Base-by-base conservation (phyloP, 78 protist genomes). In the Mantamonas sphyraenae region DNA sequence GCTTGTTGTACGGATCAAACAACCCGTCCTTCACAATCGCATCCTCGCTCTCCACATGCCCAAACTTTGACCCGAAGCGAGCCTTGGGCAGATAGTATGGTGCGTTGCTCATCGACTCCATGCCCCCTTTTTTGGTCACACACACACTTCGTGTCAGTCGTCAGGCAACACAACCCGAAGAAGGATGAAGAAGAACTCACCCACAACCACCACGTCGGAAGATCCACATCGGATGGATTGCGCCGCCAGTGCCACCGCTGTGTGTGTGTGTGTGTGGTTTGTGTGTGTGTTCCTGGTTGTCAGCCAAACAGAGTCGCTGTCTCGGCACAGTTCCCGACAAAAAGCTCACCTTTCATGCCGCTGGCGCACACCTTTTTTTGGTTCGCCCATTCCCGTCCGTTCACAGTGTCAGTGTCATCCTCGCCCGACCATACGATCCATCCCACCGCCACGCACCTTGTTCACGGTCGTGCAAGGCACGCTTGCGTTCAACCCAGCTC, bases 41-140 rank as follows among this genome's bases (percentile, higher is more conserved):
- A 57, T 95, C 98, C 3, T 62, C 35, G 42, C 55, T 45, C 12
- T 45, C 35, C 19, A n/a, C 53, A 67, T 89, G 59, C 0, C 98
- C 96, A 74, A 68, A 76, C 42, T 81, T 64, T 24, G 63, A 72
- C 28, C 96, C 96, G 1, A 2, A 65, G 66, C 95, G 73, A 42
- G 82, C 67, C 67, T 81, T 77, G 42, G 66, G 81, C 28, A 83
- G 59, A 68, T 86, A 87, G 63, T 70, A 90, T 26, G 98, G 99
- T 0, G 64, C 91, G 51, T 94, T 77, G 30, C 95, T 71, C 99
- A 98, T 98, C 43, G 76, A 53, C 79, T 98, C 99, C 85, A 97
- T 86, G 20, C 99, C 99, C 37, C 96, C 97, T n/a, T n/a, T n/a
- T n/a, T n/a, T n/a, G n/a, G n/a, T n/a, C n/a, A n/a, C n/a, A n/a